These are phyloP conservation scores for Ceratobasidium sp. DNA, from an alignment of 1,284 basidiomycete species.

Conservation along the genomic window DNA sequence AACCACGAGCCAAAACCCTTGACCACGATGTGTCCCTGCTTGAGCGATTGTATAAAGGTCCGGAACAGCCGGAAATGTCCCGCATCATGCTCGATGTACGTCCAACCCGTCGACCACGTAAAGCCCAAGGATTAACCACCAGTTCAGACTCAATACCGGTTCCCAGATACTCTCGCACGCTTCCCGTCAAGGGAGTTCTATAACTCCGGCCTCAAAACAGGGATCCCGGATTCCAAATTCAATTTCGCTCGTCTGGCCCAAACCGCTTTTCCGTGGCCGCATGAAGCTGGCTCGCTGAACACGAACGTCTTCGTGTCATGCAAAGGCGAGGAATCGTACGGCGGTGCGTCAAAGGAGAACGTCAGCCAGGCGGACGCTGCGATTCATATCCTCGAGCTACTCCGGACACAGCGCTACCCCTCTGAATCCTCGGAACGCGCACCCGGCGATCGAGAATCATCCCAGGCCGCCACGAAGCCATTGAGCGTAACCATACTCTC, in stretches of 20 bases:
- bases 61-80: constrained; percentile 57
- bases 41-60: constrained; percentile 67
- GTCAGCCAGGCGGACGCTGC: constrained; percentile 67
- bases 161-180: constrained; percentile 66
- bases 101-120: neutral
- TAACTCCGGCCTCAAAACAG: constrained; percentile 65
- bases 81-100: constrained; percentile 73
- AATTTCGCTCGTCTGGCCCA: constrained; percentile 61
- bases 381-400: constrained; percentile 60
- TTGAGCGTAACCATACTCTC: constrained; percentile 67
- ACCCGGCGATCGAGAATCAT: constrained; percentile 21
- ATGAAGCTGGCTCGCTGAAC: constrained; percentile 53
- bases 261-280: constrained; percentile 70
- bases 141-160: constrained; percentile 69
- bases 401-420: constrained; percentile 54
- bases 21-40: constrained; percentile 71
- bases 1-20: constrained; percentile 67
- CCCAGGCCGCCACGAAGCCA: constrained; percentile 25
- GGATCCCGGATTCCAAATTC: constrained; percentile 56
- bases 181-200: constrained; percentile 75
- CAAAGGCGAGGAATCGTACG: constrained; percentile 68
- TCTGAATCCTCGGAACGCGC: constrained; percentile 21
- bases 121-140: neutral
- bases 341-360: constrained; percentile 71
- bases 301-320: constrained; percentile 71